A percentile compares a stretch with the other conserved stretches of the same genome.
These are phyloP conservation scores for Suillus luteus DNA, from an alignment of 768 basidiomycete genomes.

Conservation along the genomic window DNA sequence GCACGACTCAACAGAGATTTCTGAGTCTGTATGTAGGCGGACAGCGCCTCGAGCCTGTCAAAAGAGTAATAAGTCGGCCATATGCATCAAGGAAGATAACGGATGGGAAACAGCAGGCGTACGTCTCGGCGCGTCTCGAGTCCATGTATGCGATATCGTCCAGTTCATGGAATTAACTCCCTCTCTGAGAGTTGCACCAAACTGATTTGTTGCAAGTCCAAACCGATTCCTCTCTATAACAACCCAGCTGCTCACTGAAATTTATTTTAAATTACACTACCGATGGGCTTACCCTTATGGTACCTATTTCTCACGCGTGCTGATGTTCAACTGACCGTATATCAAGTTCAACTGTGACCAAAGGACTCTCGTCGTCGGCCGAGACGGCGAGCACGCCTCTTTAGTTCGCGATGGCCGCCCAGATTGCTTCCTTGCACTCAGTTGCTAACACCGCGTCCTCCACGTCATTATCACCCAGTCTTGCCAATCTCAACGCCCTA, in stretches of 20 bases:
- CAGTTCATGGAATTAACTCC: conserved; percentile 35
- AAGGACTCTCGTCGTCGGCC: conserved; percentile 26
- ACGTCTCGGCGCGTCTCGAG: conserved; percentile 38
- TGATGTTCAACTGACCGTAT: conserved; percentile 13
- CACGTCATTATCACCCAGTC: conserved; percentile 36
- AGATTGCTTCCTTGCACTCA: conserved; percentile 17
- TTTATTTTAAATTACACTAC: conserved; percentile 19
- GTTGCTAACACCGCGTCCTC: conserved; percentile 33
- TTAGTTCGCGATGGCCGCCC: conserved; percentile 28
- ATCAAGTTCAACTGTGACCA: conserved; percentile 15
- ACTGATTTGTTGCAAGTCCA: neutral
- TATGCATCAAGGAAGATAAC: neutral
- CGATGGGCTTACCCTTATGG: conserved; percentile 15
- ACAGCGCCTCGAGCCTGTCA: conserved; percentile 55
- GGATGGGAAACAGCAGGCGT: conserved; percentile 15
- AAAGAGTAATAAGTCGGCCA: conserved; percentile 9
- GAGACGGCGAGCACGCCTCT: conserved; percentile 30
- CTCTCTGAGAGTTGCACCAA: conserved; percentile 9
- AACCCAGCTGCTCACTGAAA: conserved; percentile 16
- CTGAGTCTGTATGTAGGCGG: conserved; percentile 64
- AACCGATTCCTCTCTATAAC: conserved; percentile 1
- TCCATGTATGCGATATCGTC: conserved; percentile 33
- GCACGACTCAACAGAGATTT: conserved; percentile 58
- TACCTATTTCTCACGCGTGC: conserved; percentile 27
- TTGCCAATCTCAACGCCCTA: conserved; percentile 35